Conservation (phyloP, 768 basidiomycete genomes). For the Podaxis sp. region DNA sequence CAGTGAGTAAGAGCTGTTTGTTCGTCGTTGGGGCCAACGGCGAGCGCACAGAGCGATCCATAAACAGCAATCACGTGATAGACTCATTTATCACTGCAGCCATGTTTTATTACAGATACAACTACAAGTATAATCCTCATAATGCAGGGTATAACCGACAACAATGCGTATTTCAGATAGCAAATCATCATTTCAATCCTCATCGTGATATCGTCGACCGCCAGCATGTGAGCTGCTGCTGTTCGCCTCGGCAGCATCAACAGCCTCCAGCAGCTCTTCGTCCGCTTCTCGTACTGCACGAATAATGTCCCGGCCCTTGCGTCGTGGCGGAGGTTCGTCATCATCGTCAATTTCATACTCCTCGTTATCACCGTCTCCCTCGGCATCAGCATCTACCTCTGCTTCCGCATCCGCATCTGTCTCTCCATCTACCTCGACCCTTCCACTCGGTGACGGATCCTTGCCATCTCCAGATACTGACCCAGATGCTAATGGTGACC, state of each 20-base stretch:
- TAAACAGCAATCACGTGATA: constrained; percentile 9
- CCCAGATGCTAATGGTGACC: constrained; percentile 8
- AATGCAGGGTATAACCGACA: constrained; percentile 11
- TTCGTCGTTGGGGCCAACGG: background rate
- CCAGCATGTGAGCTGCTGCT: constrained; percentile 12
- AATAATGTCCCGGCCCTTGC: background rate
- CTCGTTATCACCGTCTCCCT: constrained; percentile 29
- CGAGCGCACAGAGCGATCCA: background rate
- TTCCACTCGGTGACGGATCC: constrained; percentile 25
- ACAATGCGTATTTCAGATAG: background rate
- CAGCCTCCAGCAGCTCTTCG: constrained; percentile 19
- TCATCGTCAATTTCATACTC: constrained; percentile 23
- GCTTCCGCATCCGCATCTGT: constrained; percentile 31
- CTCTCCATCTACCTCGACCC: constrained; percentile 20
- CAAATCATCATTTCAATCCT: background rate
- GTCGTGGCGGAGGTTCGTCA: constrained; percentile 13
- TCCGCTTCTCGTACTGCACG: constrained; percentile 21
- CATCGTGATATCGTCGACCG: constrained; percentile 11
- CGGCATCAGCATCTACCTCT: constrained; percentile 25
- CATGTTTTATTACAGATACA: background rate
- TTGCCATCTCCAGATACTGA: constrained; percentile 19
- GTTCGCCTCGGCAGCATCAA: constrained; percentile 18
- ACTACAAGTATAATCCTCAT: constrained; percentile 7
- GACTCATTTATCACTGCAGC: background rate
- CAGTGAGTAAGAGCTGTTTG: background rate